Evolutionary conservation across 2,329 filamentous ascomycete species (phyloP), one percentile per base, ranked within the genome.

Genomic region (Fusarium sp.): DNA sequence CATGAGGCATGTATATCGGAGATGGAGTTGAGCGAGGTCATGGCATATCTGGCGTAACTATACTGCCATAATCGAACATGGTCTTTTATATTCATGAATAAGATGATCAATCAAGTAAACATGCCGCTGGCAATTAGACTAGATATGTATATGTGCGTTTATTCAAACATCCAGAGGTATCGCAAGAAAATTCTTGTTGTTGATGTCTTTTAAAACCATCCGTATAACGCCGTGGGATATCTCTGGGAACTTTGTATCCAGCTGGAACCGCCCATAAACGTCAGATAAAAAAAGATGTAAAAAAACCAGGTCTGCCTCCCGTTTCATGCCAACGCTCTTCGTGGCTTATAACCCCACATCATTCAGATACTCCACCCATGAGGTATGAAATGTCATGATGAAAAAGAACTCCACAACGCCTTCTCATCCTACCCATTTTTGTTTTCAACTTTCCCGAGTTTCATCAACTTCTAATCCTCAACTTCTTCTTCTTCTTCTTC

Each of bases 111-210:
- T 50, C 13, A 19, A 37, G 57, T 44, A 17, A 46, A 49, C 21
- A 10, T 38, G 37, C 45, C 23, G 53, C 53, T 43, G 35, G 33
- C 48, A 46, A 49, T 42, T 39, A 21, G 13, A 35, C 23, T 43
- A 48, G 39, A 43, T 29, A 45, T 21, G 25, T 32, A 45, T 21
- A 21, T 32, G 42, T 15, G 15, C 13, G 6, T 57, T 17, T 47
- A 47, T 6, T 42, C 44, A 31, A 46, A 33, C 14, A 44, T 76
- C 71, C 69, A 21, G 70, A 72, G 25, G 39, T 57, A 64, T 57
- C 33, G 27, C 33, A 41, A 23, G 10, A 37, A 45, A 13, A 21
- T 41, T 23, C 6, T 9, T 29, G 35, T 25, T n/a, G 15, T 53
- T 21, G 29, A 35, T 60, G 21, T 21, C 53, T 42, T 29, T 31